Evolutionary conservation across 1,284 basidiomycete species (phyloP).

Genomic region (Leccinum pachyderme): DNA sequence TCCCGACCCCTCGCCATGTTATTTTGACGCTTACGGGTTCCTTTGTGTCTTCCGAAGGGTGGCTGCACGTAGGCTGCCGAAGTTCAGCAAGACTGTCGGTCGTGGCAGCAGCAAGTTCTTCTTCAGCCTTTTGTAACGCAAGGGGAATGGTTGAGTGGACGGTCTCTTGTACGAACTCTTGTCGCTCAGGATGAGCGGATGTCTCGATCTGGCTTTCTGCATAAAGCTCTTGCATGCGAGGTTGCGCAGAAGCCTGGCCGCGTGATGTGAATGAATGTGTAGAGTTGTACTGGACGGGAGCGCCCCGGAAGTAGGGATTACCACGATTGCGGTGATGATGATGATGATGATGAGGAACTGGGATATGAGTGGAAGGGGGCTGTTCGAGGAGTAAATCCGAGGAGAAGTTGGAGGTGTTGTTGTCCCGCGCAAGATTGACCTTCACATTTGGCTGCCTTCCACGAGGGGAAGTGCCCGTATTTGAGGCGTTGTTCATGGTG

Average conservation of each 20-base stretch:
- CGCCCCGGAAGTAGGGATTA: slow-evolving; percentile 31
- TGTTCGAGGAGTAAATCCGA: slow-evolving; percentile 39
- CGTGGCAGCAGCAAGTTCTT: slow-evolving; percentile 27
- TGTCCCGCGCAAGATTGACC: slow-evolving; percentile 24
- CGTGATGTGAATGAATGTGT: slow-evolving; percentile 38
- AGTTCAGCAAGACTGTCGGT: slow-evolving; percentile 15
- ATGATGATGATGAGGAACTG: slow-evolving; percentile 35
- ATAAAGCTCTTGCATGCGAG: slow-evolving; percentile 37
- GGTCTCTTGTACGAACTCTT: slow-evolving; percentile 50
- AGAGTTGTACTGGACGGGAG: slow-evolving; percentile 34
- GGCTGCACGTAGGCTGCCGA: slow-evolving; percentile 20
- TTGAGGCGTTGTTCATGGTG: slow-evolving; percentile 34
- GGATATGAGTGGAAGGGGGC: slow-evolving; percentile 45
- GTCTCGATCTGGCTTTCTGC: slow-evolving; percentile 30
- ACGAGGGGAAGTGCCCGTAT: slow-evolving; percentile 35
- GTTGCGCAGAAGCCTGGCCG: slow-evolving; percentile 27
- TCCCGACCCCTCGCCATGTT: slow-evolving; percentile 61
- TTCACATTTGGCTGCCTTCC: slow-evolving; percentile 35
- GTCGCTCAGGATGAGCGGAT: slow-evolving; percentile 23
- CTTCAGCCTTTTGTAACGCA: slow-evolving; percentile 44
- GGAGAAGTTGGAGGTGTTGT: slow-evolving; percentile 33
- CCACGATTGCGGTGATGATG: slow-evolving; percentile 34
- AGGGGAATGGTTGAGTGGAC: slow-evolving; percentile 64
- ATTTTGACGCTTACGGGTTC: slow-evolving; percentile 56
- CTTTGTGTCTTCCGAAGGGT: slow-evolving; percentile 31